Percentiles rank a stretch among this genome's conserved stretches.
These are phyloP conservation scores for Cordia subcordata DNA, from an alignment of 257 asterid species.

Conservation along the genomic window DNA sequence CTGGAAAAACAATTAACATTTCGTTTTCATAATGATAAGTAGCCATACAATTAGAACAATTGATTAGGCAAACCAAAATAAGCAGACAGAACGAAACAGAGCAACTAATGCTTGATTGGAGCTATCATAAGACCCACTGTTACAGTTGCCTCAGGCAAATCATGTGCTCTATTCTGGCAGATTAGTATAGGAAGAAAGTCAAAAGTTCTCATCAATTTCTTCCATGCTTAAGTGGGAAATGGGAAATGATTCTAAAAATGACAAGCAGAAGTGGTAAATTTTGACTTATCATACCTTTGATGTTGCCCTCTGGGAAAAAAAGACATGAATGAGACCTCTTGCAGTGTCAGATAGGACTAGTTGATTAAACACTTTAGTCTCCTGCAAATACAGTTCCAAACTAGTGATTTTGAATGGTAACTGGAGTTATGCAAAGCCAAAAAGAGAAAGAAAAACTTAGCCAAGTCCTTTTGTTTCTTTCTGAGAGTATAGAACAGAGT, in stretches of 20 bases:
- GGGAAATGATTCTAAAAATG: background rate
- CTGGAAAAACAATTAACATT: too few species aligned
- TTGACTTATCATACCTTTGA: constrained; percentile 51
- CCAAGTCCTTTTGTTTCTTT: background rate
- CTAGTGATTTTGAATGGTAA: background rate
- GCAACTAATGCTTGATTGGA: too few species aligned
- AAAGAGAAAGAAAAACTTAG: background rate
- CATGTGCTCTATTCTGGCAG: too few species aligned
- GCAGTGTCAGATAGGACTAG: constrained; percentile 62
- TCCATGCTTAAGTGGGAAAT: background rate
- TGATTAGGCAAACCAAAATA: too few species aligned
- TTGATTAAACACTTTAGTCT: constrained; percentile 52
- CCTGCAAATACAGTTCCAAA: constrained; percentile 41
- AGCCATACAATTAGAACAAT: too few species aligned
- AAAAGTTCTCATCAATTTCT: background rate
- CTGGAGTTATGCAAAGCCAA: background rate
- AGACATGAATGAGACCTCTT: constrained; percentile 86
- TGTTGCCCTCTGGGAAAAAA: constrained; percentile 83
- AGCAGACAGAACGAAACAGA: too few species aligned
- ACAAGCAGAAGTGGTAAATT: constrained; percentile 1
- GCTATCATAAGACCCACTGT: too few species aligned
- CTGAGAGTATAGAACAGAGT: background rate
- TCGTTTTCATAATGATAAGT: too few species aligned
- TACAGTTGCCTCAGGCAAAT: too few species aligned
- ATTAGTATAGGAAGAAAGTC: too few species aligned